These are phyloP conservation scores for Dendrobium catenatum DNA, from an alignment of 106 monocot genomes.

Conservation along the genomic window DNA sequence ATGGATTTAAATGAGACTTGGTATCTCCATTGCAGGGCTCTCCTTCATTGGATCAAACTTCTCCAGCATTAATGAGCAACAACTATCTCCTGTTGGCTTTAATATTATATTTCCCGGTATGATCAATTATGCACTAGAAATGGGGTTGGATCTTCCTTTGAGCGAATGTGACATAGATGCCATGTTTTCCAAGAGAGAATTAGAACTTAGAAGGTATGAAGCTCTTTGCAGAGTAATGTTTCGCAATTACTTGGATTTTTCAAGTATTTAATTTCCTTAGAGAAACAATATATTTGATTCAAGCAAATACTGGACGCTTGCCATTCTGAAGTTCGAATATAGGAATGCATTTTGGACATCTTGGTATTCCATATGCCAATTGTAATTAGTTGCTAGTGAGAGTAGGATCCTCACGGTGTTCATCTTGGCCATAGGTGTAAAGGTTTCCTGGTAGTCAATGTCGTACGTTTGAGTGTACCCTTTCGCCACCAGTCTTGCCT, in stretches of 20 bases:
- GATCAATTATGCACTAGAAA: slow-evolving; percentile 44
- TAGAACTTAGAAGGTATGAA: slow-evolving; percentile 58
- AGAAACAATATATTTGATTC: background rate
- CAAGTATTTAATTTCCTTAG: background rate
- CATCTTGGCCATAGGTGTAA: too few species aligned
- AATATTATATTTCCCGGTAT: slow-evolving; percentile 77
- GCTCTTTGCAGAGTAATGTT: background rate
- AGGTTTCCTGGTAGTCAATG: too few species aligned
- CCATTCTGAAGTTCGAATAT: background rate
- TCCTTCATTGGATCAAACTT: slow-evolving; percentile 54
- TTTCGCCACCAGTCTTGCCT: too few species aligned
- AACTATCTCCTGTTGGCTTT: slow-evolving; percentile 73
- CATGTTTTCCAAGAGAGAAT: slow-evolving; percentile 35
- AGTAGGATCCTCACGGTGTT: too few species aligned
- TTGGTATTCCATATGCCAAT: too few species aligned
- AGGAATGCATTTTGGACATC: too few species aligned
- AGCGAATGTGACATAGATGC: slow-evolving; percentile 26
- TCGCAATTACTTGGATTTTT: background rate
- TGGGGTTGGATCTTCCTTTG: slow-evolving; percentile 62
- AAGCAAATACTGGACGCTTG: background rate
- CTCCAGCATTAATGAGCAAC: slow-evolving; percentile 33
- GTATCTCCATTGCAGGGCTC: slow-evolving; percentile 51
- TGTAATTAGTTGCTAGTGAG: too few species aligned
- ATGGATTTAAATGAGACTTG: slow-evolving; percentile 6
- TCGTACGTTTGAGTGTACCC: too few species aligned